phyloP scores from a whole-genome alignment of 2,329 filamentous ascomycete genomes.

The Fusarium sacchari region DNA sequence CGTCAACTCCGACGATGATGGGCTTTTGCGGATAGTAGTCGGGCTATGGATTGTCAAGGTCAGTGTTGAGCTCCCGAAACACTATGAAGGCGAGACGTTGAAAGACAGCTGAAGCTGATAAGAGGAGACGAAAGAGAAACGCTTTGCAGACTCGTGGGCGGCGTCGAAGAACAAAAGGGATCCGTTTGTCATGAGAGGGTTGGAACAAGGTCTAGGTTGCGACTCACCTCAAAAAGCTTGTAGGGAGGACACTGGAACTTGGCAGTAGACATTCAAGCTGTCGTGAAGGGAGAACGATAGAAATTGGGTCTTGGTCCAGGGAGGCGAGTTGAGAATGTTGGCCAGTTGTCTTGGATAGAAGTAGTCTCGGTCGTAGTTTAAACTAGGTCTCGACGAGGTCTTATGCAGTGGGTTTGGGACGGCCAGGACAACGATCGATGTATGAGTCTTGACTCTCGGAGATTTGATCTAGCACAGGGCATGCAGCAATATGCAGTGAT shows the following conservation, averaged over 20 bases:
- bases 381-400: constrained; percentile 52
- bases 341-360: constrained; percentile 52
- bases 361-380: constrained; percentile 47
- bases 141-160: constrained; percentile 22
- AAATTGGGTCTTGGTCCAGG: constrained; percentile 48
- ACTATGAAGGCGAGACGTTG: constrained; percentile 22
- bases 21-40: constrained; percentile 64
- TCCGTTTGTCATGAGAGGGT: constrained; percentile 38
- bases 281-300: constrained; percentile 48
- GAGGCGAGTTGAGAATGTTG: constrained; percentile 48
- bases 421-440: constrained; percentile 45
- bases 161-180: constrained; percentile 26
- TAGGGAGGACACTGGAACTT: constrained; percentile 66
- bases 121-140: constrained; percentile 26
- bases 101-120: constrained; percentile 20
- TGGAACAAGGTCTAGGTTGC: constrained; percentile 48
- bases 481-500: constrained; percentile 46
- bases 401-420: constrained; percentile 48
- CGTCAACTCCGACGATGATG: constrained; percentile 65
- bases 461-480: constrained; percentile 51
- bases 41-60: constrained; percentile 53
- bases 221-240: constrained; percentile 70
- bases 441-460: constrained; percentile 49
- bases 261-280: constrained; percentile 67
- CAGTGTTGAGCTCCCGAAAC: constrained; percentile 41